Percentiles rank a stretch among this genome's conserved stretches.
Evolutionary conservation across 495 filamentous ascomycete species (phyloP).

Genomic region (Aspergillus funiculosus): DNA sequence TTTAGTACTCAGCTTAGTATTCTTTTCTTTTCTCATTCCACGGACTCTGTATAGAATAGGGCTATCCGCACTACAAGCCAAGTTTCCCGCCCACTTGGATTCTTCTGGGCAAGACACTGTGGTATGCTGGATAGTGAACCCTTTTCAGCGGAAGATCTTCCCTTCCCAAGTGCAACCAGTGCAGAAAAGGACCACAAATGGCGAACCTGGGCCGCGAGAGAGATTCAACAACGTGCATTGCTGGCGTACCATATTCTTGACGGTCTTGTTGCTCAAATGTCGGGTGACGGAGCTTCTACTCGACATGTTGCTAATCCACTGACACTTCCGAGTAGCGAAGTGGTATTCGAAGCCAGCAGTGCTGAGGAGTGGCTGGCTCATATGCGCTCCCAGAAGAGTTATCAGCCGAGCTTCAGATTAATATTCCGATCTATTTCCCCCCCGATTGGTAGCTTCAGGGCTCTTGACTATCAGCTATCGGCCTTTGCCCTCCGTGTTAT

Average conservation of each 20-base stretch:
- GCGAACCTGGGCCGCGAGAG: slow-evolving; percentile 41
- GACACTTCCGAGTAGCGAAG: slow-evolving; percentile 37
- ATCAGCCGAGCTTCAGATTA: slow-evolving; percentile 35
- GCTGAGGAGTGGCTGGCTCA: slow-evolving; percentile 40
- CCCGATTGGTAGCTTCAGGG: slow-evolving; percentile 27
- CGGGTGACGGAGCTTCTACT: slow-evolving; percentile 39
- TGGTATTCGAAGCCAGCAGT: slow-evolving; percentile 38
- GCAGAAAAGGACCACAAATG: slow-evolving; percentile 40
- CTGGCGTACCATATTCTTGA: slow-evolving; percentile 45
- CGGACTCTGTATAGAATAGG: slow-evolving; percentile 25
- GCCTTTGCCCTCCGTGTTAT: slow-evolving; percentile 41
- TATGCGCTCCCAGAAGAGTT: slow-evolving; percentile 29
- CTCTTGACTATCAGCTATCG: slow-evolving; percentile 37
- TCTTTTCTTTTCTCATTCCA: neutral
- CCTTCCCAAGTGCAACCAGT: slow-evolving; percentile 26
- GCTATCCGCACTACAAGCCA: slow-evolving; percentile 43
- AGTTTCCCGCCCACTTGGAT: slow-evolving; percentile 43
- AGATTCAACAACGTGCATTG: slow-evolving; percentile 44
- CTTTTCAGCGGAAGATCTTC: slow-evolving; percentile 34
- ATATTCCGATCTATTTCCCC: slow-evolving; percentile 41
- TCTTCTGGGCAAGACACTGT: slow-evolving; percentile 47
- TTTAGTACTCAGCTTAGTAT: neutral
- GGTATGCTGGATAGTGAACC: slow-evolving; percentile 39
- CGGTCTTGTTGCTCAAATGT: slow-evolving; percentile 44
- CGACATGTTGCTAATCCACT: slow-evolving; percentile 42